These are phyloP conservation scores for Helicostylum pulchrum DNA, from an alignment of 192 early-diverging fungal genomes.

Conservation along the genomic window DNA sequence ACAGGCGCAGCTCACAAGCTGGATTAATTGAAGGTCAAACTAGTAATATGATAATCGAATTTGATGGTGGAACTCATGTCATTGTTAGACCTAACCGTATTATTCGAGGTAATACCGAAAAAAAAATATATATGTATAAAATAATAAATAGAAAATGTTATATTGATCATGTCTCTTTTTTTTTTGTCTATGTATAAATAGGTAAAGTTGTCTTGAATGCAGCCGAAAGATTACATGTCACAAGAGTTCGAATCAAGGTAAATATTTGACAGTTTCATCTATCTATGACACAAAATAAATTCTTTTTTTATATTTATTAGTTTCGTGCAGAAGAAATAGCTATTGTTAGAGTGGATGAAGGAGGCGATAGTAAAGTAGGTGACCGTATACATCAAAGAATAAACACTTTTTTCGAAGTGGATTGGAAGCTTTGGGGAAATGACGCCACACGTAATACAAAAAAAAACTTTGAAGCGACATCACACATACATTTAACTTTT, in stretches of 20 bases:
- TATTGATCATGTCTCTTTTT: background rate
- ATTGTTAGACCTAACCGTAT: slow-evolving; percentile 38
- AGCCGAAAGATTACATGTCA: slow-evolving; percentile 30
- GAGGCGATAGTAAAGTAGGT: slow-evolving; percentile 16
- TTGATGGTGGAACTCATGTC: slow-evolving; percentile 39
- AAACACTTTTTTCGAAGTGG: slow-evolving; percentile 33
- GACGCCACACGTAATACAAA: slow-evolving; percentile 22
- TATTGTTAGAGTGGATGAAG: slow-evolving; percentile 31
- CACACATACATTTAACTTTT: background rate
- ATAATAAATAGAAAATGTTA: background rate
- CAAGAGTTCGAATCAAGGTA: slow-evolving; percentile 38
- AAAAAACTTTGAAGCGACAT: background rate
- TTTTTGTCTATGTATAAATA: background rate
- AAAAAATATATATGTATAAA: no score
- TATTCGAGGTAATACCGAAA: slow-evolving; percentile 29
- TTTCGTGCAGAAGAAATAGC: slow-evolving; percentile 38
- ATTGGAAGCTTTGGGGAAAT: slow-evolving; percentile 35
- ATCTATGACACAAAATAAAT: background rate
- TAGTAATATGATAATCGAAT: slow-evolving; percentile 26
- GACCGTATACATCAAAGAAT: slow-evolving; percentile 32
- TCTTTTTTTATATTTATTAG: background rate
- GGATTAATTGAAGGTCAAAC: background rate
- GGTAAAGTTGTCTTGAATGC: slow-evolving; percentile 31
- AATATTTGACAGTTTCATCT: background rate
- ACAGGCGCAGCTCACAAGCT: background rate